Evolutionary conservation across 176 grass and related monocot species (phyloP), one percentile per base, ranked within the genome.

Genomic region (Phragmites australis): DNA sequence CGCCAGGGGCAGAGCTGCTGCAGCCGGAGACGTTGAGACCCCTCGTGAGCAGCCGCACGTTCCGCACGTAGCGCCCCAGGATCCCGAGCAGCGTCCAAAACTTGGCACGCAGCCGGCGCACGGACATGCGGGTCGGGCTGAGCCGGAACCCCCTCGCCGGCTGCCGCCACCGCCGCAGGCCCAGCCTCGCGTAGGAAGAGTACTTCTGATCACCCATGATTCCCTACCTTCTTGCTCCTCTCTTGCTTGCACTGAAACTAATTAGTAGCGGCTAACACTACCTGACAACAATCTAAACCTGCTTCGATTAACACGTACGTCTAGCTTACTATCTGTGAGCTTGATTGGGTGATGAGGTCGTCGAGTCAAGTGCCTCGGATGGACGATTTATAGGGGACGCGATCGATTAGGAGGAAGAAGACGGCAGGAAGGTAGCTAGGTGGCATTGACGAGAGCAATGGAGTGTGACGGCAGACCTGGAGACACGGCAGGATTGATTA

Each of bases 381-480:
- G 21, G 30, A 5, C 14, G 31, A 80, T 84, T 84, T 88, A 80
- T 80, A 88, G 31, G 31, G 68, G 67, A 42, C 9, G 26, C 17
- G 23, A 10, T 26, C 39, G n/a, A 29, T 8, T 10, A 29, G 22
- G 71, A 64, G 43, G 81, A 74, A 82, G 86, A 79, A 87, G 77
- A 59, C 30, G 68, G 81, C 60, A 80, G 87, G 87, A 84, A 88
- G 81, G 87, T 84, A 44, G 86, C 79, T 82, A n/a, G 26, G 55
- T 54, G 47, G 17, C 79, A 77, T 79, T 80, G 75, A 88, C 81
- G 32, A 13, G 79, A 57, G 80, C 48, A 83, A 47, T 72, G 79
- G 81, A 84, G 68, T 59, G 75, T 84, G 81, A 72, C 69, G 73
- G 51, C 75, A 68, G 68, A 60, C 80, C 52, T 50, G 42, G 68